Percentiles rank a stretch among this genome's conserved stretches.
phyloP scores from a whole-genome alignment of 345 rosid genomes.

The Reutealis trisperma region DNA sequence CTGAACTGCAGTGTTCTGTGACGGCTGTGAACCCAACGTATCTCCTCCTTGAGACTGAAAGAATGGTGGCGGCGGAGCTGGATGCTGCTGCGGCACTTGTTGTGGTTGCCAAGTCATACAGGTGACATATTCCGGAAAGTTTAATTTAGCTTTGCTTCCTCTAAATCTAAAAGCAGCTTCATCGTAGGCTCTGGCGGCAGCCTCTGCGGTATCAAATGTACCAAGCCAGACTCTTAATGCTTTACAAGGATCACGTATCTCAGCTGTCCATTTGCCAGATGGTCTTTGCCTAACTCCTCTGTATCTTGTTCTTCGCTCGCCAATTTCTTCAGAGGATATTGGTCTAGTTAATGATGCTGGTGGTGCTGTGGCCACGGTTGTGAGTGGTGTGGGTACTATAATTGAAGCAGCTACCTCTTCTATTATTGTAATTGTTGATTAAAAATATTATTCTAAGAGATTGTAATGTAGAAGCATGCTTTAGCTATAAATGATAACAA shows the following conservation, averaged over 20 bases:
- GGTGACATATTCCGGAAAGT: no score
- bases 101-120: conserved; percentile 18
- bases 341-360: conserved; percentile 17
- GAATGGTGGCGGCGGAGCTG: conserved; percentile 12
- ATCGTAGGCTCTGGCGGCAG: conserved; percentile 89
- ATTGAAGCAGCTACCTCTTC: conserved; percentile 35
- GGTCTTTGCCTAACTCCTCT: conserved; percentile 92
- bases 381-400: conserved; percentile 7
- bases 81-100: no score
- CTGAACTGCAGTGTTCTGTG: no score
- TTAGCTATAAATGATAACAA: no score
- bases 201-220: conserved; percentile 80
- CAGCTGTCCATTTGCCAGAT: conserved; percentile 94
- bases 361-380: conserved; percentile 12
- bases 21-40: no score
- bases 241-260: conserved; percentile 80
- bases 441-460: no score
- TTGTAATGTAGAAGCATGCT: no score
- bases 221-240: conserved; percentile 90
- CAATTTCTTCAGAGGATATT: conserved; percentile 33
- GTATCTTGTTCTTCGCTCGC: conserved; percentile 59
- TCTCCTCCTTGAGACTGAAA: no score
- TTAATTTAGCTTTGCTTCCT: conserved; percentile 77
- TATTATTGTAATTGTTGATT: conserved; percentile 10
- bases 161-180: conserved; percentile 83